Evolutionary conservation across 768 basidiomycete genomes (phyloP).

Genomic region (Collybia sp.): DNA sequence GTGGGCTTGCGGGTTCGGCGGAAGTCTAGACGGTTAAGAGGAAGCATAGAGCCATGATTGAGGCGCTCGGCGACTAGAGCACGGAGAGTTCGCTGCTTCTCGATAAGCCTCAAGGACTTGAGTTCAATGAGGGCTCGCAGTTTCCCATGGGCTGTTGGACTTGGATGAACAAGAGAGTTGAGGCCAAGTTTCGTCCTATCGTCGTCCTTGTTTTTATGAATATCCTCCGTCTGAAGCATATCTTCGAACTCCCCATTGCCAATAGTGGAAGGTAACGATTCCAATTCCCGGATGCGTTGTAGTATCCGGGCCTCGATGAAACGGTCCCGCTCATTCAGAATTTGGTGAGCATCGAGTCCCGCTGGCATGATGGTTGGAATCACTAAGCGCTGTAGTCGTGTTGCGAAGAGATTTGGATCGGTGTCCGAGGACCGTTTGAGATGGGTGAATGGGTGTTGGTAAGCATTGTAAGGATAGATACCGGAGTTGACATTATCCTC

Average conservation of each 20-base stretch:
- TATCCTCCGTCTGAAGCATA: conserved; percentile 31
- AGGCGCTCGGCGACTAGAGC: conserved; percentile 84
- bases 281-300: conserved; percentile 86
- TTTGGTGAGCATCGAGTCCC: conserved; percentile 88
- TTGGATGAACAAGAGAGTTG: conserved; percentile 46
- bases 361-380: conserved; percentile 88
- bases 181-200: conserved; percentile 22
- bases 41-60: conserved; percentile 82
- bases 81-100: conserved; percentile 87
- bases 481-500: conserved; percentile 78
- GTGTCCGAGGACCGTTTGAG: conserved; percentile 61
- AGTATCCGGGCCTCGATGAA: conserved; percentile 86
- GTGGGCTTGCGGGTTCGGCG: conserved; percentile 81
- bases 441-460: conserved; percentile 77
- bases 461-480: conserved; percentile 92
- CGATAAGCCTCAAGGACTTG: conserved; percentile 81
- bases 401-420: conserved; percentile 60
- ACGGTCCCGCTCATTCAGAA: conserved; percentile 88
- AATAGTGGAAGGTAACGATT: conserved; percentile 71
- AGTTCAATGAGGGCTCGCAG: conserved; percentile 90
- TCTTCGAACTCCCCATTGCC: conserved; percentile 68
- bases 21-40: conserved; percentile 90
- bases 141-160: conserved; percentile 71
- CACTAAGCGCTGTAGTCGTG: conserved; percentile 73
- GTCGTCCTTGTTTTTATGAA: conserved; percentile 43